Conservation (phyloP, 139 green algal genomes). For the Chlamydomonas asymmetrica region DNA sequence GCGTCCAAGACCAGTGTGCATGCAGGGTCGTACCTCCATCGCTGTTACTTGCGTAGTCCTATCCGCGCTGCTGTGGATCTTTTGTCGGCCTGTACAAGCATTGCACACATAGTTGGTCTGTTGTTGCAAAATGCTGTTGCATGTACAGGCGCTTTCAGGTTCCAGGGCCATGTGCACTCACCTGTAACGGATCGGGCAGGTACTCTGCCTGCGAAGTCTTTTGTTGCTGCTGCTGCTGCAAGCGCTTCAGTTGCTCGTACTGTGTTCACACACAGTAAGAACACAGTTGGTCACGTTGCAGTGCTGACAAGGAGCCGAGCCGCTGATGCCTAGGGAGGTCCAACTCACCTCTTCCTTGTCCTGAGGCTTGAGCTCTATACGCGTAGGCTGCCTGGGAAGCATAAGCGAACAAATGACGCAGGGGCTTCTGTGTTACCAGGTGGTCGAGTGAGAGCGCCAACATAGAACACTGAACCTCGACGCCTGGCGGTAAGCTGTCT, state of each 20-base stretch:
- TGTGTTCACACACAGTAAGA: background rate
- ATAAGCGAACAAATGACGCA: no score
- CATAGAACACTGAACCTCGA: no score
- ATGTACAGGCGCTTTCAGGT: background rate
- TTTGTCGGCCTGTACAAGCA: conserved; percentile 25
- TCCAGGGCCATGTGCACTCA: background rate
- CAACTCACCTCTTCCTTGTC: conserved; percentile 83
- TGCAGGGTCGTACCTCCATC: conserved; percentile 20
- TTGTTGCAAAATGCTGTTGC: background rate
- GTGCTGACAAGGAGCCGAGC: background rate
- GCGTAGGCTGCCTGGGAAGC: conserved; percentile 79
- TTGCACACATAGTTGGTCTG: background rate
- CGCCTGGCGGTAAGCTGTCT: no score
- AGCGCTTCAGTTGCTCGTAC: conserved; percentile 19
- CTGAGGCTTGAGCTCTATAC: conserved; percentile 83
- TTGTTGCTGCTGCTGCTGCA: conserved; percentile 15
- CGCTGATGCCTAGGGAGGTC: background rate
- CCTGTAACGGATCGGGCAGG: conserved; percentile 18
- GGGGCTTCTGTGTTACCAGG: no score
- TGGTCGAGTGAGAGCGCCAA: no score
- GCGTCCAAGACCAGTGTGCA: background rate
- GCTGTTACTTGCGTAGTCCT: conserved; percentile 38
- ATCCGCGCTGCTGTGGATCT: conserved; percentile 36
- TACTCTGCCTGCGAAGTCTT: background rate
- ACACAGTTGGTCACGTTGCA: background rate